phyloP scores from a whole-genome alignment of 2,329 filamentous ascomycete species.

The Colletotrichum phormii region DNA sequence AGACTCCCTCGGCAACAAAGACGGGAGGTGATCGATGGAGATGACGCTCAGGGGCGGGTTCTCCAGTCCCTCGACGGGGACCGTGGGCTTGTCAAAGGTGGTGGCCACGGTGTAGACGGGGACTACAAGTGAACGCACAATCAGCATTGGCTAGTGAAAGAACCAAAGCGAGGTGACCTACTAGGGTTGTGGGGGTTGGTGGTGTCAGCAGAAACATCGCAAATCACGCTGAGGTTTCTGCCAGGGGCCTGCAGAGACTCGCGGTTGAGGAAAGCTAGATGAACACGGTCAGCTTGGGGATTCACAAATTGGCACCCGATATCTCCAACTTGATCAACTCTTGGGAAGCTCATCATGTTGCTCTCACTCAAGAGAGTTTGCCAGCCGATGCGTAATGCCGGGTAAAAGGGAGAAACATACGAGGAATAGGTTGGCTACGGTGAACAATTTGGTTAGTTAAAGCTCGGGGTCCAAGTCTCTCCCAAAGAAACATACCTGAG shows the following conservation, averaged over 20 bases:
- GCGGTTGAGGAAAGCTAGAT: constrained; percentile 74
- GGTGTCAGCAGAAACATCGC: constrained; percentile 82
- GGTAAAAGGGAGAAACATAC: neutral
- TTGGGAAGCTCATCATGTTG: neutral
- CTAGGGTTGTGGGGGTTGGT: constrained; percentile 74
- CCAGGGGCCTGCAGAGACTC: constrained; percentile 74
- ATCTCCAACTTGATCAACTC: neutral
- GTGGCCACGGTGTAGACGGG: constrained; percentile 88
- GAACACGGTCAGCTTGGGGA: constrained; percentile 57
- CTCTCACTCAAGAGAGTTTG: neutral
- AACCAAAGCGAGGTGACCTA: neutral
- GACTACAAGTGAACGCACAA: constrained; percentile 52
- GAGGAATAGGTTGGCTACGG: constrained; percentile 52
- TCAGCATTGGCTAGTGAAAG: constrained; percentile 31
- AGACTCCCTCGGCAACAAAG: constrained; percentile 85
- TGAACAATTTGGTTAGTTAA: neutral
- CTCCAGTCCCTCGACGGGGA: constrained; percentile 73
- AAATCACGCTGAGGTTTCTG: constrained; percentile 83
- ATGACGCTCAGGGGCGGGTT: constrained; percentile 80
- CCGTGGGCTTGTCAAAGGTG: constrained; percentile 89
- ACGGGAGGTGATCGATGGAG: constrained; percentile 87
- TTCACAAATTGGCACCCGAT: neutral
- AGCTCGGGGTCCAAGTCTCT: neutral
- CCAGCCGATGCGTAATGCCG: neutral
- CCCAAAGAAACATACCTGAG: constrained; percentile 53